Base-by-base conservation (phyloP, 805 yeast species). In the Candida ipomoeae region DNA sequence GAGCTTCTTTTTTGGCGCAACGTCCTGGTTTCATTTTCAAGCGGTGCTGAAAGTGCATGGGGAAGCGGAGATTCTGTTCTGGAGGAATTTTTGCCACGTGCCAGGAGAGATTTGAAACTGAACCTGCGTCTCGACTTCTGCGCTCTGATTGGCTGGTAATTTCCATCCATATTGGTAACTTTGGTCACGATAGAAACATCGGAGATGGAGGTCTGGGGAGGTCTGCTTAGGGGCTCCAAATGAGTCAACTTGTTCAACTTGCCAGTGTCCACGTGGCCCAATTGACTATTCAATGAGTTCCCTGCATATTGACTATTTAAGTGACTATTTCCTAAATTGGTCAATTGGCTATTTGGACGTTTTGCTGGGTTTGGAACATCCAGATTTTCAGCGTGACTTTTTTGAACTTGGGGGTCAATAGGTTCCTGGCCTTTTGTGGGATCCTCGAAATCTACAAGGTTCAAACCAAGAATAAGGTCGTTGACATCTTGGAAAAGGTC, bases 181-280 rank as follows among this genome's bases (percentile, higher is more conserved):
- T 34, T 62, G 3, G 73, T 63, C n/a, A 63, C 53, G 5, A 72
- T 73, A 49, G 68, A 70, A 29, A 73, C 64, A 33, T 59, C 64
- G 15, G 69, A 65, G 3, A 69, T 61, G 8, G 64, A 57, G 1
- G 67, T 58, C 8, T 62, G 59, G 2, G 75, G 71, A 3, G 73
- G 68, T 26, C 59, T 65, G 14, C 62, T 60, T 14, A 68, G 17
- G 29, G 29, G 29, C 29, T 26, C 29, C 29, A 26, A 26, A 26
- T 26, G 29, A 8, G 29, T 26, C 29, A 26, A 26, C 29, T 8
- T 26, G 11, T 26, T 26, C 29, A 26, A 26, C 29, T 26, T 26
- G 29, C 29, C 29, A 26, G 29, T 26, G 4, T 26, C 29, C 29
- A 26, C 13, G 29, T 26, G 29, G 10, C 29, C 5, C 29, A 26